A percentile compares a stretch with the other conserved stretches of the same genome.
phyloP scores from a whole-genome alignment of 2,329 filamentous ascomycete species.

The Diaporthe caulivora region DNA sequence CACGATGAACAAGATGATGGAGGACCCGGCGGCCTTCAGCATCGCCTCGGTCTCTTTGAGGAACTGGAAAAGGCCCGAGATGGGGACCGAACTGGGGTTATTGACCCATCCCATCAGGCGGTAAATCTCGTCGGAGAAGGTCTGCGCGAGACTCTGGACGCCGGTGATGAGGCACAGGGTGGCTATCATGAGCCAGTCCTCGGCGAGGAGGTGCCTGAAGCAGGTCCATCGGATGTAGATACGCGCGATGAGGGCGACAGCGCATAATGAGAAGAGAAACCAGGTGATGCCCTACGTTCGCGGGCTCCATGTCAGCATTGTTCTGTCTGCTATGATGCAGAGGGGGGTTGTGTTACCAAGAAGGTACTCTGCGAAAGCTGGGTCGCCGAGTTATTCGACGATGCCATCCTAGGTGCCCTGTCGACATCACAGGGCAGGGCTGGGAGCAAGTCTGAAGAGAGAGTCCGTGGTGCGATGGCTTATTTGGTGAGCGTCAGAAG shows the following conservation, averaged over 20 bases:
- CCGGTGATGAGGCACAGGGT: conserved; percentile 32
- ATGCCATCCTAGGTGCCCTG: conserved; percentile 6
- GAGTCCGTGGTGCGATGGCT: background rate
- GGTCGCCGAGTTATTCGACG: conserved; percentile 10
- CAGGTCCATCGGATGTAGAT: conserved; percentile 38
- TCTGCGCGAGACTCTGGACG: conserved; percentile 31
- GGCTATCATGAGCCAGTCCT: conserved; percentile 39
- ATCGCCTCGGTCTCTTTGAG: conserved; percentile 31
- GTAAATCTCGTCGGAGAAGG: conserved; percentile 35
- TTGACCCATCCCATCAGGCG: conserved; percentile 34
- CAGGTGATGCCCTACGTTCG: conserved; percentile 36
- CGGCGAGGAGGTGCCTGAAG: conserved; percentile 33
- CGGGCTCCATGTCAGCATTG: background rate
- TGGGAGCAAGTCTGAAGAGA: background rate
- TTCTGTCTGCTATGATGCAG: background rate
- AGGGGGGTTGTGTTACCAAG: conserved; percentile 23
- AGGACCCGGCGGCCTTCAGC: conserved; percentile 35
- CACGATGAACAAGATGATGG: conserved; percentile 36
- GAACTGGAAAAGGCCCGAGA: background rate
- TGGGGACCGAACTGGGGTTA: background rate
- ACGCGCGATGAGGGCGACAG: conserved; percentile 31
- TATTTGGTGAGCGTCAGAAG: background rate
- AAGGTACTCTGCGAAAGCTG: conserved; percentile 36
- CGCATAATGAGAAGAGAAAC: conserved; percentile 36
- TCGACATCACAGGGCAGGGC: conserved; percentile 5